These are phyloP conservation scores for Amanita thiersii DNA, from an alignment of 768 basidiomycete genomes.

Conservation along the genomic window DNA sequence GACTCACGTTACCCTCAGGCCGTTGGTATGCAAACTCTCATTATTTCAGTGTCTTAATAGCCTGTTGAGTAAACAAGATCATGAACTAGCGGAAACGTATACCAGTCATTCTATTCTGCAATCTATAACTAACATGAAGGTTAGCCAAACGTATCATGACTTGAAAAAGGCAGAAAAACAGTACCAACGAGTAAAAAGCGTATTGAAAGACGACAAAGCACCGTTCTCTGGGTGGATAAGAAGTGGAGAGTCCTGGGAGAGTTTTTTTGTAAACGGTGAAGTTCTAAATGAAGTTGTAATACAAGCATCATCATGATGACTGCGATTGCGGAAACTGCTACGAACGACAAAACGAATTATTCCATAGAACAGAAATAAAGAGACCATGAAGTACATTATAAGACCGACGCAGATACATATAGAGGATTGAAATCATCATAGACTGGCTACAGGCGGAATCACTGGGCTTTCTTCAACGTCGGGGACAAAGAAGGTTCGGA, in stretches of 20 bases:
- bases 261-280: constrained; percentile 25
- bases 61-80: no score
- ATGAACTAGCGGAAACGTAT: no score
- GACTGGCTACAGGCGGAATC: constrained; percentile 9
- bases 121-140: background rate
- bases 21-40: constrained; percentile 5
- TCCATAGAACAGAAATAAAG: constrained; percentile 2
- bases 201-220: constrained; percentile 32
- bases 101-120: no score
- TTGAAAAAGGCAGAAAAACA: constrained; percentile 30
- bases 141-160: constrained; percentile 32
- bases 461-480: constrained; percentile 22
- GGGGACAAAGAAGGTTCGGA: constrained; percentile 11
- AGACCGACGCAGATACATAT: background rate
- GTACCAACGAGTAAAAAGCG: constrained; percentile 46
- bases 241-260: constrained; percentile 46
- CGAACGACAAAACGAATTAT: no score
- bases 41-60: constrained; percentile 1
- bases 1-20: constrained; percentile 9
- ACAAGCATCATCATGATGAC: constrained; percentile 1
- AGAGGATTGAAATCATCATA: background rate
- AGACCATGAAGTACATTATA: constrained; percentile 5
- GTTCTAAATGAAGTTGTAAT: background rate
- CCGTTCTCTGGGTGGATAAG: constrained; percentile 58
- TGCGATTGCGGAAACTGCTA: no score